Evolutionary conservation across 495 filamentous ascomycete species (phyloP).

Genomic region (Aspergillus funiculosus): DNA sequence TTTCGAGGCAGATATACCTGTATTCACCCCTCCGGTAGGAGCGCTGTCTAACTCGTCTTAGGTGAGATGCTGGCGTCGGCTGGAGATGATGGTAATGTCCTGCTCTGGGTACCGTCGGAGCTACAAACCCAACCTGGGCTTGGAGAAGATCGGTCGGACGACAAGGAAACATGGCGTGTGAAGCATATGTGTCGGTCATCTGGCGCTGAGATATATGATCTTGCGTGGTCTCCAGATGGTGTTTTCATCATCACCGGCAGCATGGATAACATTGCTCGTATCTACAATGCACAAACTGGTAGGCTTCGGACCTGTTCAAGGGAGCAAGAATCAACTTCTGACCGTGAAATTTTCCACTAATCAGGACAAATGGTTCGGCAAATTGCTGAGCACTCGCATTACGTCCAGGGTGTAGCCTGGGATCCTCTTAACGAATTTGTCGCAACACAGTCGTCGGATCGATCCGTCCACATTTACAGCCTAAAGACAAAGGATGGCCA

Average conservation of each 20-base stretch:
- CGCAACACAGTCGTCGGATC: slow-evolving; percentile 95
- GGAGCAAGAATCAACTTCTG: no score
- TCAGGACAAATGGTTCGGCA: slow-evolving; percentile 85
- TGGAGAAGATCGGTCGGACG: slow-evolving; percentile 79
- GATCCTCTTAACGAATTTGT: slow-evolving; percentile 98
- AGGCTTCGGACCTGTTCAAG: slow-evolving; percentile 26
- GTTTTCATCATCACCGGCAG: slow-evolving; percentile 96
- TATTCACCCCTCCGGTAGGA: no score
- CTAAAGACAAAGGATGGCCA: slow-evolving; percentile 95
- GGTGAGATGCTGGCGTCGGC: slow-evolving; percentile 91
- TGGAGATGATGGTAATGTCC: slow-evolving; percentile 93
- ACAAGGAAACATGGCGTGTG: slow-evolving; percentile 93
- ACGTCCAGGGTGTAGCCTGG: slow-evolving; percentile 98
- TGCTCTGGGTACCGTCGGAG: slow-evolving; percentile 91
- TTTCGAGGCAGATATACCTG: no score
- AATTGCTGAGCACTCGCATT: slow-evolving; percentile 98
- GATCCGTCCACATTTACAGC: slow-evolving; percentile 94
- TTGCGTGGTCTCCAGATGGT: slow-evolving; percentile 97
- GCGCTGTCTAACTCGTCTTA: slow-evolving; percentile 38
- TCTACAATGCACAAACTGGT: slow-evolving; percentile 95
- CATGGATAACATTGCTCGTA: slow-evolving; percentile 97
- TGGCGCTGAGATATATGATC: slow-evolving; percentile 92
- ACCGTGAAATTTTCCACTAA: background rate
- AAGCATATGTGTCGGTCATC: slow-evolving; percentile 96
- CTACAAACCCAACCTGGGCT: slow-evolving; percentile 56